phyloP scores from a whole-genome alignment of 129 eudicot genomes.

The Flaveria robusta region DNA sequence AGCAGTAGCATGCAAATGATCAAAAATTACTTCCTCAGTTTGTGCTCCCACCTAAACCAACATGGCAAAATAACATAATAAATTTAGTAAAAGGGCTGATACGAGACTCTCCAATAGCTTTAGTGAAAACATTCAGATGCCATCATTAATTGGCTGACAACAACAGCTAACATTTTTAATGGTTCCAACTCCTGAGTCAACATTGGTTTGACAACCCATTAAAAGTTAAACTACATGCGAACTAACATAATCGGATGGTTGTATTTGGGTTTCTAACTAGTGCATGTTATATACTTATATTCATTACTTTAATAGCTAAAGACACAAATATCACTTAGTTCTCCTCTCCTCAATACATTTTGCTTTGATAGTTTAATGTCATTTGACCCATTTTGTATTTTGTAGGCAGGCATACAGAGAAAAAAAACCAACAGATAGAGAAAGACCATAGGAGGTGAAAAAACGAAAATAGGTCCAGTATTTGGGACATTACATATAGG shows the following conservation, averaged over 20 bases:
- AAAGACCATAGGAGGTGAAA: too few species aligned
- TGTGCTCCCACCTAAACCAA: too few species aligned
- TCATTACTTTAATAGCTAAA: neutral
- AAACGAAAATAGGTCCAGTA: too few species aligned
- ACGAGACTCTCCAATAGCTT: neutral
- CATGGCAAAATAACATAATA: too few species aligned
- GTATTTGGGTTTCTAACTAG: neutral
- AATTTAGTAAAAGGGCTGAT: neutral
- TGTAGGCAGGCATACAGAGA: too few species aligned
- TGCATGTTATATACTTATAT: neutral
- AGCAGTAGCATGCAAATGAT: constrained; percentile 92
- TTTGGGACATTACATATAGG: too few species aligned
- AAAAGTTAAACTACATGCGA: neutral
- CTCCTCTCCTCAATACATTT: neutral
- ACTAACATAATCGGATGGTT: neutral
- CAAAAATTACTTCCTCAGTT: constrained; percentile 66
- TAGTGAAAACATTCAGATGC: neutral
- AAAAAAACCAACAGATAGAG: too few species aligned
- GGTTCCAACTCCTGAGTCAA: neutral
- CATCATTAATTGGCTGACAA: neutral
- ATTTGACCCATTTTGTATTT: too few species aligned
- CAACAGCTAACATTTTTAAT: neutral
- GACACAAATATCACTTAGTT: neutral
- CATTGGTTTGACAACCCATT: neutral
- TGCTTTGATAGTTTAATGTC: too few species aligned